Percentiles rank a stretch among this genome's conserved stretches.
These are phyloP conservation scores for Selaginella moellendorffii DNA, from an alignment of 75 land plant genomes.

Conservation along the genomic window DNA sequence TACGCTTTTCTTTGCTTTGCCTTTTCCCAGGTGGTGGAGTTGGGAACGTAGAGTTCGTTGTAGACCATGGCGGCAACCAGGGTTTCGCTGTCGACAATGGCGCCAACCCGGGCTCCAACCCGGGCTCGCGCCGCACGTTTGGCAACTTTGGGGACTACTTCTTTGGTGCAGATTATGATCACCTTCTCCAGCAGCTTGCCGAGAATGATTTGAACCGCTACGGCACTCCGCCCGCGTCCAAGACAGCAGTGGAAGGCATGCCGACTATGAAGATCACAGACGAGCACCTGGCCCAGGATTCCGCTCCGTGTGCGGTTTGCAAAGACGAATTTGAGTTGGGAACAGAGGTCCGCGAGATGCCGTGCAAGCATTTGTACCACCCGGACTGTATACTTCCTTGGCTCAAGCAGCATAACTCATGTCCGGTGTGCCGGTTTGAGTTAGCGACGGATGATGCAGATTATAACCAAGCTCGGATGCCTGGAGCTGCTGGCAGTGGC, in stretches of 20 bases:
- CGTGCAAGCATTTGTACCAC: slow-evolving; percentile 84
- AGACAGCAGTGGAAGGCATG: slow-evolving; percentile 48
- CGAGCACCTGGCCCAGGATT: slow-evolving; percentile 25
- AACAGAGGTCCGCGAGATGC: slow-evolving; percentile 57
- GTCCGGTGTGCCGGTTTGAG: slow-evolving; percentile 81
- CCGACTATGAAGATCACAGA: slow-evolving; percentile 41
- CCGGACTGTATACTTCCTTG: slow-evolving; percentile 80
- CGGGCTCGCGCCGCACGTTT: slow-evolving; percentile 55
- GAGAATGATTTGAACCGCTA: slow-evolving; percentile 49
- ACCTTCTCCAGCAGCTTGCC: slow-evolving; percentile 55
- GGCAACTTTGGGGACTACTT: slow-evolving; percentile 74
- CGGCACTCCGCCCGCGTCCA: slow-evolving; percentile 79
- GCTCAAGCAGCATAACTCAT: slow-evolving; percentile 68
- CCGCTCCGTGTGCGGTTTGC: slow-evolving; percentile 75
- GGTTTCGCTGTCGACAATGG: no score
- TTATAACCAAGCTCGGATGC: no score
- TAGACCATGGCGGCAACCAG: slow-evolving; percentile 82
- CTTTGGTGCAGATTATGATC: slow-evolving; percentile 69
- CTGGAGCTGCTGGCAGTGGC: no score
- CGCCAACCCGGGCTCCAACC: no score
- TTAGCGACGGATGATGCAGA: slow-evolving; percentile 51
- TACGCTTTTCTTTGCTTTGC: no score
- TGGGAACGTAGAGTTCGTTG: slow-evolving; percentile 11
- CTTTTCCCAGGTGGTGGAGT: background rate
- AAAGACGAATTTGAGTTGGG: slow-evolving; percentile 69